Evolutionary conservation across 2,329 filamentous ascomycete genomes (phyloP).

Genomic region (Fusarium mundagurra): DNA sequence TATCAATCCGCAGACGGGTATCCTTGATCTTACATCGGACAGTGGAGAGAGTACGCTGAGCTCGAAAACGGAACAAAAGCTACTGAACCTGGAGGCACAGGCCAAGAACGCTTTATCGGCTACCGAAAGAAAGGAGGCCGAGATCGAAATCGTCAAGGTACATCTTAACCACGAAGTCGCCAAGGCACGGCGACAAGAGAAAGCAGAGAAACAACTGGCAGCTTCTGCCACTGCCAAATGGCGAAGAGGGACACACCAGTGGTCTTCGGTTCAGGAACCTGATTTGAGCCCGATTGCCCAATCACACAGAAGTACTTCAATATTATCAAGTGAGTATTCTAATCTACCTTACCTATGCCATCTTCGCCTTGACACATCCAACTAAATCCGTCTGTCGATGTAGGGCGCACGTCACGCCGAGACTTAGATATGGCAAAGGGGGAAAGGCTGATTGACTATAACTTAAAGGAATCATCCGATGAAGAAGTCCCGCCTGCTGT

Average conservation of each 20-base stretch:
- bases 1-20: constrained; percentile 65
- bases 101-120: constrained; percentile 49
- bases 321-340: constrained; percentile 36
- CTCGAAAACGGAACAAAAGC: constrained; percentile 45
- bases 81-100: constrained; percentile 46
- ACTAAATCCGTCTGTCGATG: constrained; percentile 14
- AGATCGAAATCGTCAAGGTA: constrained; percentile 53
- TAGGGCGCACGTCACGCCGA: constrained; percentile 14
- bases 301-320: constrained; percentile 46
- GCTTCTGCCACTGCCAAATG: constrained; percentile 52
- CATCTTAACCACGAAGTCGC: constrained; percentile 47
- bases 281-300: constrained; percentile 60
- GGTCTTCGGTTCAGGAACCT: constrained; percentile 63
- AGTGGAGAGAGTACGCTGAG: constrained; percentile 54
- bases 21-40: constrained; percentile 60
- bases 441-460: constrained; percentile 17
- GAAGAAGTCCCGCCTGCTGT: background rate
- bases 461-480: background rate
- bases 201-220: constrained; percentile 49
- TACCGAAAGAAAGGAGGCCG: constrained; percentile 57
- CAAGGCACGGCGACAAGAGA: constrained; percentile 56
- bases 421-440: background rate
- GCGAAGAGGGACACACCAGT: constrained; percentile 57
- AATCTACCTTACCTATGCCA: constrained; percentile 13
- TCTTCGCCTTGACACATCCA: background rate